Conservation (phyloP, 176 grass and related monocot genomes). For the Aegilops bicornis region DNA sequence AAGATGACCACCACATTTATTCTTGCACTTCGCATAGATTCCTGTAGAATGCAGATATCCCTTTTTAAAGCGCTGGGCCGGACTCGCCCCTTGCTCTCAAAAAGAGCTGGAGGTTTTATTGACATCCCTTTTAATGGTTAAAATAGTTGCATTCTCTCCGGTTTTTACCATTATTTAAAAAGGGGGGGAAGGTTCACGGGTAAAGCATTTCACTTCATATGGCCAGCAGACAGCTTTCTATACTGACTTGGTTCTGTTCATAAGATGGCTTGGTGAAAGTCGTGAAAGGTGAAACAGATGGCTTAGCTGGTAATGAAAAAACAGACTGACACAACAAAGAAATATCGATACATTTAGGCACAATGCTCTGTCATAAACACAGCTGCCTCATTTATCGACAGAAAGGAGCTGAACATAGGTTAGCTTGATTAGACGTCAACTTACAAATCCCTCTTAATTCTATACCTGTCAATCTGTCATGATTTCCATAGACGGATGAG, state of each 20-base stretch:
- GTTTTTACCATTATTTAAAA: neutral
- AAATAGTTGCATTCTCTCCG: neutral
- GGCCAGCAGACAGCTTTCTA: neutral
- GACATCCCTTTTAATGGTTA: neutral
- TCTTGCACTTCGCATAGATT: neutral
- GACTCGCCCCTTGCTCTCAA: no score
- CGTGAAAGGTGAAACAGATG: neutral
- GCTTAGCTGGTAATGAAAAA: conserved; percentile 7
- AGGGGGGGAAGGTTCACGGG: neutral
- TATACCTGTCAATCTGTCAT: neutral
- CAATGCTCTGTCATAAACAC: neutral
- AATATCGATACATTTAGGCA: neutral
- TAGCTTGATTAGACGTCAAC: neutral
- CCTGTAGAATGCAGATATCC: neutral
- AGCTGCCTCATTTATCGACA: neutral
- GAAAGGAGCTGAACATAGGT: neutral
- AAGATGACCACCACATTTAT: neutral
- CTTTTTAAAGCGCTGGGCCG: neutral
- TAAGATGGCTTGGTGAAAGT: neutral
- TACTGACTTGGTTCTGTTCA: neutral
- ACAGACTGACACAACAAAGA: neutral
- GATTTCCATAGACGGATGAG: neutral
- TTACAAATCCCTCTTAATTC: neutral
- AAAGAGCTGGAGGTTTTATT: no score
- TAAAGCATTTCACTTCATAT: conserved; percentile 1